Evolutionary conservation across 2,329 filamentous ascomycete genomes (phyloP).

Genomic region (Epichloe bromicola): DNA sequence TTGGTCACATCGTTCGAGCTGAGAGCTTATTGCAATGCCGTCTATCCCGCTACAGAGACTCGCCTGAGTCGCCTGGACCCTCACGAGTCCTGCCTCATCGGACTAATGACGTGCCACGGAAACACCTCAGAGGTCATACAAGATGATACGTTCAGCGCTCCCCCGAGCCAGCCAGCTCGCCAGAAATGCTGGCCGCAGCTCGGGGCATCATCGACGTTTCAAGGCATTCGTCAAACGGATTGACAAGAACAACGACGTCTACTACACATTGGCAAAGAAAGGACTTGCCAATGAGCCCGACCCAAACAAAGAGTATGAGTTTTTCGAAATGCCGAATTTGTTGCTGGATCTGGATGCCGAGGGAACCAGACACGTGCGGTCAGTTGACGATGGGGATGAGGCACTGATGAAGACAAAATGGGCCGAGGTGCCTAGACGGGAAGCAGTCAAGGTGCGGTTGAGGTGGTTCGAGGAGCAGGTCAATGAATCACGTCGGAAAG

Average conservation of each 20-base stretch:
- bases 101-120: not conserved
- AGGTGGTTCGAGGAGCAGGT: constrained; percentile 18
- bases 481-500: constrained; percentile 13
- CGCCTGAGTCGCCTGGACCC: not conserved
- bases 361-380: constrained; percentile 29
- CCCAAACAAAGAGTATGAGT: constrained; percentile 10
- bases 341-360: constrained; percentile 41
- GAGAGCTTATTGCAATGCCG: not conserved
- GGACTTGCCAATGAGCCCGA: constrained; percentile 4
- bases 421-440: constrained; percentile 12
- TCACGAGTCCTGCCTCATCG: not conserved
- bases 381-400: constrained; percentile 24
- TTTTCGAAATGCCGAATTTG: constrained; percentile 28
- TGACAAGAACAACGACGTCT: constrained; percentile 12
- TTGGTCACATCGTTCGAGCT: not conserved
- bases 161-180: constrained; percentile 6
- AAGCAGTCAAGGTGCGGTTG: constrained; percentile 15
- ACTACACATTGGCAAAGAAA: constrained; percentile 16
- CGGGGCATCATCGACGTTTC: constrained; percentile 5
- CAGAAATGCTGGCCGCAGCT: not conserved
- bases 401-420: constrained; percentile 18
- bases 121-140: not conserved
- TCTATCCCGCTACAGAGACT: not conserved
- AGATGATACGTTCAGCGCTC: constrained; percentile 10
- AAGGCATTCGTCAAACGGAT: constrained; percentile 15